Percentiles rank a stretch among this genome's conserved stretches.
phyloP scores from a whole-genome alignment of 306 rosid species.

The Betula pendula region DNA sequence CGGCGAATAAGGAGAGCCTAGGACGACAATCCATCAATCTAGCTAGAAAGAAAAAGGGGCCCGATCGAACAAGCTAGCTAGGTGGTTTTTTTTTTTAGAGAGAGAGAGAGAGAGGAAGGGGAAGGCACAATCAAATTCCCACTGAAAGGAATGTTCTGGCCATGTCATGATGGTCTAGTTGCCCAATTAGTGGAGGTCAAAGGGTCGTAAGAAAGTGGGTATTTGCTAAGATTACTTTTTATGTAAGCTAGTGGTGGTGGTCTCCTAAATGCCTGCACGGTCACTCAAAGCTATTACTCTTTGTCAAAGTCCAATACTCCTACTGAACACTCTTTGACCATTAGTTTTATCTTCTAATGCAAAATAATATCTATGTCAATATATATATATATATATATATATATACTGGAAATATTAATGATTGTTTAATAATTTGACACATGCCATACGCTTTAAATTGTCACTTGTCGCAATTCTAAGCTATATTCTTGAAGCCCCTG shows the following conservation, averaged over 20 bases:
- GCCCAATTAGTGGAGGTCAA: constrained; percentile 56
- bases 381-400: no score
- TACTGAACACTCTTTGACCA: constrained; percentile 3
- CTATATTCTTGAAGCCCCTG: no score
- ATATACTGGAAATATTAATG: no score
- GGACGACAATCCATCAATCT: constrained; percentile 30
- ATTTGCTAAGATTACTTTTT: constrained; percentile 29
- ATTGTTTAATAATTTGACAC: no score
- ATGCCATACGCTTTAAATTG: no score
- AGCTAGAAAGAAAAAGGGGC: constrained; percentile 25
- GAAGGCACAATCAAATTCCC: constrained; percentile 35
- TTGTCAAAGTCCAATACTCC: constrained; percentile 21
- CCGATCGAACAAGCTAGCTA: no score
- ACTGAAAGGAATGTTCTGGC: constrained; percentile 32
- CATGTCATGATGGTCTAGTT: constrained; percentile 41
- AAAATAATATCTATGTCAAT: no score
- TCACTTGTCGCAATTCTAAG: no score
- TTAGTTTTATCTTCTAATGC: not conserved
- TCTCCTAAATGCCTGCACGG: constrained; percentile 38
- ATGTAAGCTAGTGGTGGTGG: constrained; percentile 31
- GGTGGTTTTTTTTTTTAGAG: constrained; percentile 14
- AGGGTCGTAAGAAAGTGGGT: constrained; percentile 39
- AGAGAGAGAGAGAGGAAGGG: constrained; percentile 6
- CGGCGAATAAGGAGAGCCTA: constrained; percentile 14
- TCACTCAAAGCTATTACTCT: constrained; percentile 21